These are phyloP conservation scores for Steccherinum ochraceum DNA, from an alignment of 768 basidiomycete genomes.

Conservation along the genomic window DNA sequence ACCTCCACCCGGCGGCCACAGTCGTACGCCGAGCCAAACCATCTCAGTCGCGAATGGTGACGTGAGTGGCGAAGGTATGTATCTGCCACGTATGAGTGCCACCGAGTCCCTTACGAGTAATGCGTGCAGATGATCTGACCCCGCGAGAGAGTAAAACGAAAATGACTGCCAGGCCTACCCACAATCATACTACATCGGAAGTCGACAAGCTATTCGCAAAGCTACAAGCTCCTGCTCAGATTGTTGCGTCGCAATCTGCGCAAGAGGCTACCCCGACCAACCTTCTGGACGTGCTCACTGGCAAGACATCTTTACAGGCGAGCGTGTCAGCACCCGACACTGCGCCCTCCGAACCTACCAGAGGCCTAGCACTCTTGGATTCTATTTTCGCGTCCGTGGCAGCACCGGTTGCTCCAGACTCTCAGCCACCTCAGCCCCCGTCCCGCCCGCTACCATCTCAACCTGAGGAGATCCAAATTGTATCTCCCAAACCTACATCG, in stretches of 20 bases:
- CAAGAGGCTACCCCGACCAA: slow-evolving; percentile 4
- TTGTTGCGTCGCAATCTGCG: slow-evolving; percentile 6
- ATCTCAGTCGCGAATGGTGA: slow-evolving; percentile 8
- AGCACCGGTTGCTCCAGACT: slow-evolving; percentile 13
- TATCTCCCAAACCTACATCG: slow-evolving; percentile 51
- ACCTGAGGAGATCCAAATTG: slow-evolving; percentile 32
- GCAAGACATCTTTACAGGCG: slow-evolving; percentile 19
- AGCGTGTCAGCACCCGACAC: background rate
- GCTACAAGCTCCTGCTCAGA: slow-evolving; percentile 19
- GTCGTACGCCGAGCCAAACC: slow-evolving; percentile 14
- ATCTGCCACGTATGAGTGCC: too few relatives aligned
- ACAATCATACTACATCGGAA: slow-evolving; percentile 23
- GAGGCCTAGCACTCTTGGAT: slow-evolving; percentile 57
- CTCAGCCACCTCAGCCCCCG: slow-evolving; percentile 14
- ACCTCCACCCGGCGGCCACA: slow-evolving; percentile 48
- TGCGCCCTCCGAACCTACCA: slow-evolving; percentile 23
- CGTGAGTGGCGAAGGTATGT: background rate
- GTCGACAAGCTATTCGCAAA: slow-evolving; percentile 41
- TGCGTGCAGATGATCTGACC: too few relatives aligned
- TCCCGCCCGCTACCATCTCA: slow-evolving; percentile 11
- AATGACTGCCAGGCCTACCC: slow-evolving; percentile 9
- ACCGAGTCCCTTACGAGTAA: too few relatives aligned
- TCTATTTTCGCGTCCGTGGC: slow-evolving; percentile 70
- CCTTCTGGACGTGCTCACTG: slow-evolving; percentile 7
- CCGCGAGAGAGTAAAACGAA: too few relatives aligned